phyloP scores from a whole-genome alignment of 768 basidiomycete genomes.

The Daedalea quercina region DNA sequence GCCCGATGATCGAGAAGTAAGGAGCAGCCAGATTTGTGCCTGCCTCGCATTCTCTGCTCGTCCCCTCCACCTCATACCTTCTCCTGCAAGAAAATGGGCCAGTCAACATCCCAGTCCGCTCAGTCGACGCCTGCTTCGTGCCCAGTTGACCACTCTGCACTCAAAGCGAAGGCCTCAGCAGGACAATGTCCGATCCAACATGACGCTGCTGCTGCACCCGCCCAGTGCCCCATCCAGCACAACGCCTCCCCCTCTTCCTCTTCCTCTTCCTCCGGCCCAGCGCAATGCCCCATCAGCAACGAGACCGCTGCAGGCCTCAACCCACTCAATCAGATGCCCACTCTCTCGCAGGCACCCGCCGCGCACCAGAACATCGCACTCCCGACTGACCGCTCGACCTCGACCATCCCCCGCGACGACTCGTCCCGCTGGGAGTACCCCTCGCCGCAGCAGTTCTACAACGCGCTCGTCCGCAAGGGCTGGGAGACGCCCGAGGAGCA shows the following conservation, averaged over 20 bases:
- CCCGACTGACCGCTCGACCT: conserved; percentile 68
- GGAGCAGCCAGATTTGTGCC: too few species aligned
- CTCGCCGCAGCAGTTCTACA: conserved; percentile 96
- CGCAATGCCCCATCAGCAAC: conserved; percentile 63
- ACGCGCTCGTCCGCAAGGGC: conserved; percentile 92
- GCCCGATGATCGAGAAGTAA: too few species aligned
- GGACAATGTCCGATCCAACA: conserved; percentile 37
- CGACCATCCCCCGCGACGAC: conserved; percentile 76
- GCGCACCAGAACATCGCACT: conserved; percentile 51
- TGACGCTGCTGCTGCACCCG: too few species aligned
- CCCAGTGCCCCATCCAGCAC: conserved; percentile 36
- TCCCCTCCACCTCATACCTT: too few species aligned
- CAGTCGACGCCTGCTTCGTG: conserved; percentile 14
- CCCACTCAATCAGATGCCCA: conserved; percentile 82
- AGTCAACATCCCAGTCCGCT: conserved; percentile 20
- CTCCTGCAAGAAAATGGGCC: conserved; percentile 16
- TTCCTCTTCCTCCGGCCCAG: conserved; percentile 18
- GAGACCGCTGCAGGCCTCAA: conserved; percentile 40
- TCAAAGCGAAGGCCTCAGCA: conserved; percentile 18
- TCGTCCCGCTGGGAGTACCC: conserved; percentile 85
- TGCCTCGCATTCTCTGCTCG: too few species aligned
- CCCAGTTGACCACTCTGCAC: conserved; percentile 15
- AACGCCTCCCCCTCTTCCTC: conserved; percentile 17
- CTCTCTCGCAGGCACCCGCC: conserved; percentile 63
- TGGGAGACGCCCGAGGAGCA: conserved; percentile 97